These are phyloP conservation scores for Azolla pinnata DNA, from an alignment of 75 land plant species.

Conservation along the genomic window DNA sequence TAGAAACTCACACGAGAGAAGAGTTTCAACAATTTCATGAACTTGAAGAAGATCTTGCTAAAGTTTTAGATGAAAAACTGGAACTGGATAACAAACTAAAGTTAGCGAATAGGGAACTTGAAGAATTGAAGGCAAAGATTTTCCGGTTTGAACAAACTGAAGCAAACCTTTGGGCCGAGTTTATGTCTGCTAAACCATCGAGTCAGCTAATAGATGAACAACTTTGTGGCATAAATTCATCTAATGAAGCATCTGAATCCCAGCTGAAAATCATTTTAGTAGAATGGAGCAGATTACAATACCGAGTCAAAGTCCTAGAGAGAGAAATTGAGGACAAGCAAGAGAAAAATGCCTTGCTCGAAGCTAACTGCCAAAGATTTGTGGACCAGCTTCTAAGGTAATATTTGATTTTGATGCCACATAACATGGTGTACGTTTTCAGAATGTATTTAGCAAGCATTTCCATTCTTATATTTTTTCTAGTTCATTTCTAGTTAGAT, in stretches of 20 bases:
- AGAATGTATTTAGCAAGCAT: too few species aligned
- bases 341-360: slow-evolving; percentile 23
- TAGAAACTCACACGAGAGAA: slow-evolving; percentile 27
- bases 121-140: slow-evolving; percentile 21
- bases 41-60: slow-evolving; percentile 11
- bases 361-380: slow-evolving; percentile 34
- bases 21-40: slow-evolving; percentile 10
- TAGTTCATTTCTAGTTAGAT: too few species aligned
- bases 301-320: slow-evolving; percentile 24
- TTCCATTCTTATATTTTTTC: too few species aligned
- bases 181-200: slow-evolving; percentile 20
- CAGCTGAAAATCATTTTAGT: slow-evolving; percentile 17
- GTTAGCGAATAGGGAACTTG: slow-evolving; percentile 27
- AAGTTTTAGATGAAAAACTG: slow-evolving; percentile 25
- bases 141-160: slow-evolving; percentile 17
- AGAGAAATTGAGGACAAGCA: slow-evolving; percentile 38
- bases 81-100: slow-evolving; percentile 31
- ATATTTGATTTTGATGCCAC: too few species aligned
- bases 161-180: slow-evolving; percentile 12
- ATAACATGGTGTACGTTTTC: not conserved
- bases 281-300: slow-evolving; percentile 12
- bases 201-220: slow-evolving; percentile 13
- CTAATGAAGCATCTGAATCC: slow-evolving; percentile 19
- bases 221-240: slow-evolving; percentile 6
- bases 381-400: slow-evolving; percentile 42